phyloP scores from a whole-genome alignment of 495 filamentous ascomycete genomes.

The Trichodelitschia bisporula region DNA sequence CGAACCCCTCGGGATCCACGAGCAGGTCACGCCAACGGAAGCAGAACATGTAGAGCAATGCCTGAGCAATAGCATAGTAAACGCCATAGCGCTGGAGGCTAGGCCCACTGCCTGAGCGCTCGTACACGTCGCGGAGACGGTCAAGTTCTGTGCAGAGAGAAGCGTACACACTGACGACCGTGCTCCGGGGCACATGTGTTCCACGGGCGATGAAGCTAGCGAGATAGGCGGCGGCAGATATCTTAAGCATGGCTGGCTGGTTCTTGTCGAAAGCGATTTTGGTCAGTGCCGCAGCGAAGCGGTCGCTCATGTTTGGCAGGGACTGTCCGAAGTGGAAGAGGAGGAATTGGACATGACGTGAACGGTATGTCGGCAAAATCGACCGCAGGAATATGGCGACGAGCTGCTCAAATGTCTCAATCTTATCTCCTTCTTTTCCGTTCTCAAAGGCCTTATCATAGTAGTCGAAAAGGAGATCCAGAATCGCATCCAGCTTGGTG shows the following conservation, averaged over 20 bases:
- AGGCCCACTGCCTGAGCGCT: conserved; percentile 48
- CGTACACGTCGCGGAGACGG: conserved; percentile 33
- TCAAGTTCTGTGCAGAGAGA: conserved; percentile 51
- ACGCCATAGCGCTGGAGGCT: conserved; percentile 59
- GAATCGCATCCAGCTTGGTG: conserved; percentile 75
- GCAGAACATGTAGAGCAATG: conserved; percentile 85
- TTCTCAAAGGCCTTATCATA: conserved; percentile 44
- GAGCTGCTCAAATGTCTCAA: conserved; percentile 40
- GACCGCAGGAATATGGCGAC: conserved; percentile 59
- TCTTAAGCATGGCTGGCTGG: conserved; percentile 41
- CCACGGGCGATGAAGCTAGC: conserved; percentile 82
- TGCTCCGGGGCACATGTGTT: conserved; percentile 44
- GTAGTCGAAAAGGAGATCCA: conserved; percentile 68
- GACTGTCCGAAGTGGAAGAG: conserved; percentile 82
- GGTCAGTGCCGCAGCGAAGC: conserved; percentile 58
- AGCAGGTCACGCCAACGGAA: conserved; percentile 90
- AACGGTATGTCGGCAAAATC: conserved; percentile 71
- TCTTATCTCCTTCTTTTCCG: conserved; percentile 16
- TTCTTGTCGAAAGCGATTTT: conserved; percentile 36
- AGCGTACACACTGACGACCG: conserved; percentile 54
- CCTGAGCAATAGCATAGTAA: conserved; percentile 79
- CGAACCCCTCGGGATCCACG: conserved; percentile 23
- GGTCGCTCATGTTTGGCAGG: conserved; percentile 45
- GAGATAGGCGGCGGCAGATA: conserved; percentile 76
- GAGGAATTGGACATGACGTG: conserved; percentile 69